Base-by-base conservation (phyloP, 345 rosid species). In the Arabis hirsuta region DNA sequence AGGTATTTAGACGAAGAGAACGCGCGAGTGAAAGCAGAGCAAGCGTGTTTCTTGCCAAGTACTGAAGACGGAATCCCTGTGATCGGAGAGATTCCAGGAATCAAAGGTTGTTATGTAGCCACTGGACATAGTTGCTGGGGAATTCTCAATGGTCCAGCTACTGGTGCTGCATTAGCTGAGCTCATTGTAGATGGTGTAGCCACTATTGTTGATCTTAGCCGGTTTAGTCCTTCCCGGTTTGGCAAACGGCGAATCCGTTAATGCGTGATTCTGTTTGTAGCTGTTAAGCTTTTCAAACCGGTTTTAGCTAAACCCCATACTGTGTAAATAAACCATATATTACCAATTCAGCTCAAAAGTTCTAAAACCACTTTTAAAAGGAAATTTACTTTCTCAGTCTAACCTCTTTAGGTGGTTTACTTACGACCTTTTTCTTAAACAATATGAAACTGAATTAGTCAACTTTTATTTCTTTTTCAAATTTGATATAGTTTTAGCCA, bases 111-210 rank as follows among this genome's bases (percentile, higher is more conserved):
- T 74, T 94, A 79, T 57, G 90, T 89, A 29, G 97, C 84, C 9
- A 87, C 96, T 0, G 96, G 98, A 22, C 98, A 94, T 66, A 84
- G 80, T 70, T 94, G 96, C 67, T 89, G 97, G 97, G 98, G 97
- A 0, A 89, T 94, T 68, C 83, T 94, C 4, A 94, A 94, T 68
- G 97, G 89, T 73, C 97, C 95, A 0, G 91, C 91, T 4, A 94
- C 97, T 2, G 97, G 98, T 3, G 89, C 88, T 72, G 89, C 98
- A 8, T n/a, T 91, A 67, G 85, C 98, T 20, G 91, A 89, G 81
- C 89, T 91, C 59, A 84, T 91, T 50, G 68, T 88, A 12, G 91
- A 88, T 20, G 96, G 91, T 5, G 52, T 61, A 44, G 83, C 96
- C 27, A 77, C 57, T 65, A 71, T 81, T 58, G 87, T 94, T 63